Percentiles rank a stretch among this genome's conserved stretches.
Evolutionary conservation across 2,329 filamentous ascomycete species (phyloP).

Genomic region (Dactylellina leptospora): DNA sequence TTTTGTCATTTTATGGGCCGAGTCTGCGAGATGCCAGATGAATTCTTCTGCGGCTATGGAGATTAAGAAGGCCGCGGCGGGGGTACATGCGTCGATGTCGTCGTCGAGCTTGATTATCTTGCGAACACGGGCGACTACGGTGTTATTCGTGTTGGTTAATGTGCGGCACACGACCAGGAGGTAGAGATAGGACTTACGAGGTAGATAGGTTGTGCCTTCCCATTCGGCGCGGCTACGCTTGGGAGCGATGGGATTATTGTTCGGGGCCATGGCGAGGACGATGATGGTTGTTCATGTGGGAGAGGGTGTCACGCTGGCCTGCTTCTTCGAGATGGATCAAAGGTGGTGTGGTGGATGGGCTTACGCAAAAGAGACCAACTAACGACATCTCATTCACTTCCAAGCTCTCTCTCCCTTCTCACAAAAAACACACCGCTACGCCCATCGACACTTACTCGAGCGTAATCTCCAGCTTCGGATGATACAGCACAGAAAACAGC

Average conservation of each 20-base stretch:
- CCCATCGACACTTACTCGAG: not conserved
- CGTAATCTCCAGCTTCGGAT: slow-evolving; percentile 15
- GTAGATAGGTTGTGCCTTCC: slow-evolving; percentile 49
- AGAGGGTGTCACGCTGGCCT: slow-evolving; percentile 25
- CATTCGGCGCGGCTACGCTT: slow-evolving; percentile 42
- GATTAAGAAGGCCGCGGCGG: slow-evolving; percentile 92
- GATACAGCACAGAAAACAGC: not conserved
- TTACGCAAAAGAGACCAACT: no score
- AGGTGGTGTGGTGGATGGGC: no score
- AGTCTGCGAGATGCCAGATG: slow-evolving; percentile 86
- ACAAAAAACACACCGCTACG: slow-evolving; percentile 2
- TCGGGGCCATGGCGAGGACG: slow-evolving; percentile 28
- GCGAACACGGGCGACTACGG: slow-evolving; percentile 86
- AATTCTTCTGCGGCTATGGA: slow-evolving; percentile 97
- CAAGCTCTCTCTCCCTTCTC: not conserved
- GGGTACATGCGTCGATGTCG: slow-evolving; percentile 85
- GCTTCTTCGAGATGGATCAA: no score
- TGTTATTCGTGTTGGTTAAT: not conserved
- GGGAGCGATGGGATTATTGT: slow-evolving; percentile 39
- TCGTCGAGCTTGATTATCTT: slow-evolving; percentile 91
- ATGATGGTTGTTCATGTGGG: not conserved
- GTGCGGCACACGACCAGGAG: not conserved
- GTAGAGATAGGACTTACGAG: slow-evolving; percentile 14
- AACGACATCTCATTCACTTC: no score
- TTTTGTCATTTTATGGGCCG: slow-evolving; percentile 87